These are phyloP conservation scores for Alternaria hordeiaustralica DNA, from an alignment of 2,329 filamentous ascomycete species.

Conservation along the genomic window DNA sequence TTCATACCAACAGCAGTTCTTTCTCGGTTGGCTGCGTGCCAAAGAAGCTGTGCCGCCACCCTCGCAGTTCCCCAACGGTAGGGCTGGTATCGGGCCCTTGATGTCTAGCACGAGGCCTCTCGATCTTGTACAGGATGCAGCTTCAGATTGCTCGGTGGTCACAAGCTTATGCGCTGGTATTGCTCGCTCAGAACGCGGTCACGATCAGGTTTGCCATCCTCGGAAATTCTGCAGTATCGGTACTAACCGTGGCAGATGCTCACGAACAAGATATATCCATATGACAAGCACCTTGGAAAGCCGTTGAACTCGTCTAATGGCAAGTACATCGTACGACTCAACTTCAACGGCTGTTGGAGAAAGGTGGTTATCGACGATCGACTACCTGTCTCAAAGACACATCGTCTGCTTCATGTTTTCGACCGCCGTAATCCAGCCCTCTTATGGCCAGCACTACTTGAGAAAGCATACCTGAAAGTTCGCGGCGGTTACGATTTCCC, in stretches of 20 bases:
- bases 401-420: slow-evolving; percentile 82
- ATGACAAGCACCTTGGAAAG: slow-evolving; percentile 61
- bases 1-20: slow-evolving; percentile 73
- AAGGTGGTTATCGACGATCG: slow-evolving; percentile 89
- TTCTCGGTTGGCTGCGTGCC: slow-evolving; percentile 83
- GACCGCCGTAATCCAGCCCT: slow-evolving; percentile 82
- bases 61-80: slow-evolving; percentile 42
- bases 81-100: slow-evolving; percentile 50
- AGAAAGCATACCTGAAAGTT: slow-evolving; percentile 96
- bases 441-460: slow-evolving; percentile 89
- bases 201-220: slow-evolving; percentile 64
- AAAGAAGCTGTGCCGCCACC: slow-evolving; percentile 66
- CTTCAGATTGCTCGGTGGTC: slow-evolving; percentile 96
- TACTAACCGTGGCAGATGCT: slow-evolving; percentile 64
- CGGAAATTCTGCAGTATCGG: not conserved
- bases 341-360: slow-evolving; percentile 94
- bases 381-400: slow-evolving; percentile 77
- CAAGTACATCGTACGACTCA: slow-evolving; percentile 89
- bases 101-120: slow-evolving; percentile 67
- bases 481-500: slow-evolving; percentile 97
- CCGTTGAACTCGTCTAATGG: slow-evolving; percentile 77
- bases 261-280: slow-evolving; percentile 76
- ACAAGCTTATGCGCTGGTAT: slow-evolving; percentile 88
- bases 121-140: slow-evolving; percentile 93
- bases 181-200: slow-evolving; percentile 71